Percentiles rank a stretch among this genome's conserved stretches.
These are phyloP conservation scores for Kluyveromyces sp. DNA, from an alignment of 1,139 yeast species.

Conservation along the genomic window DNA sequence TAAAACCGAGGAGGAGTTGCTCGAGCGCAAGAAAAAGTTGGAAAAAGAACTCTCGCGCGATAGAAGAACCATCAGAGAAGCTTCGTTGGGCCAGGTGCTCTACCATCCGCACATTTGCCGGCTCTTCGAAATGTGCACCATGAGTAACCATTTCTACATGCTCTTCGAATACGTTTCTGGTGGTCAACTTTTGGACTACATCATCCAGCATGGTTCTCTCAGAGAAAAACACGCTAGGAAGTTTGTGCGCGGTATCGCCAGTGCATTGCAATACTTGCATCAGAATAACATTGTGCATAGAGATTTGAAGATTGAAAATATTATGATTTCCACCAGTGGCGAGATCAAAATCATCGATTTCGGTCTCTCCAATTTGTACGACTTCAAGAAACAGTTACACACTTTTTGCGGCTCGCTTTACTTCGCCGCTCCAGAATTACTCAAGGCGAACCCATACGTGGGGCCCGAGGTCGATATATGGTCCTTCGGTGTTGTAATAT, in stretches of 20 bases:
- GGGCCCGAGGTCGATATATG: conserved; percentile 99
- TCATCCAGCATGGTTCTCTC: conserved; percentile 90
- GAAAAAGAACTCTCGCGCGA: conserved; percentile 90
- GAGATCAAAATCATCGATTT: conserved; percentile 94
- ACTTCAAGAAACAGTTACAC: conserved; percentile 63
- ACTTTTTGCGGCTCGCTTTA: conserved; percentile 97
- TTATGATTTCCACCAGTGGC: conserved; percentile 87
- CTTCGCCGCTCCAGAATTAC: conserved; percentile 96
- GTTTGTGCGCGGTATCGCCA: conserved; percentile 93
- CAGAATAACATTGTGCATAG: conserved; percentile 92
- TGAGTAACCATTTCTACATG: conserved; percentile 97
- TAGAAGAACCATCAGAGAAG: conserved; percentile 87
- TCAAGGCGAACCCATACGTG: conserved; percentile 83
- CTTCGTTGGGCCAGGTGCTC: conserved; percentile 81
- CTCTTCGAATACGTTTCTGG: conserved; percentile 95
- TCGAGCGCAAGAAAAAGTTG: conserved; percentile 60
- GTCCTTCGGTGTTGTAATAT: conserved; percentile 95
- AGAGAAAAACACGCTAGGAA: conserved; percentile 92
- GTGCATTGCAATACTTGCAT: conserved; percentile 91
- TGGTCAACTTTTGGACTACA: conserved; percentile 95
- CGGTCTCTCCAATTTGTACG: conserved; percentile 84
- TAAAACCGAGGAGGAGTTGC: conserved; percentile 46
- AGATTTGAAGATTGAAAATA: conserved; percentile 92
- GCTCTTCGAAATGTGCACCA: conserved; percentile 86
- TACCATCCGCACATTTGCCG: conserved; percentile 92